These are phyloP conservation scores for Isabelozyma pseudorhagii DNA, from an alignment of 805 yeast species.

Conservation along the genomic window DNA sequence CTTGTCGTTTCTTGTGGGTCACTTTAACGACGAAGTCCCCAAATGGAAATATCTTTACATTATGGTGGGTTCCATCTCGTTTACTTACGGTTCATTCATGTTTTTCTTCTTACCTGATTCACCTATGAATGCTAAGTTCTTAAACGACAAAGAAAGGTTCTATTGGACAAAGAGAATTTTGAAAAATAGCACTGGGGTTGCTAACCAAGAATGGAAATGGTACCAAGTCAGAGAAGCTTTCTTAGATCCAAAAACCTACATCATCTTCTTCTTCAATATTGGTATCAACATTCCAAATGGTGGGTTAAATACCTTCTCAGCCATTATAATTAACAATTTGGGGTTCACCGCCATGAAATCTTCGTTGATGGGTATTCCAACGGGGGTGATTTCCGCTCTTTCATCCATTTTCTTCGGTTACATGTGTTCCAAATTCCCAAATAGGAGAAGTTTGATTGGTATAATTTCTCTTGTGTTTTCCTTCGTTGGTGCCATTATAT, in stretches of 20 bases:
- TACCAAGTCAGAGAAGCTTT: slow-evolving; percentile 16
- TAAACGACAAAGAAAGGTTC: slow-evolving; percentile 13
- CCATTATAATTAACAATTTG: slow-evolving; percentile 25
- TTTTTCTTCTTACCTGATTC: slow-evolving; percentile 16
- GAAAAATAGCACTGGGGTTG: slow-evolving; percentile 14
- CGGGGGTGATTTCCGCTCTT: slow-evolving; percentile 28
- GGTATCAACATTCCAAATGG: slow-evolving; percentile 28
- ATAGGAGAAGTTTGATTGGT: slow-evolving; percentile 9
- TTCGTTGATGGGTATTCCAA: slow-evolving; percentile 22
- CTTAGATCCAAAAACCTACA: slow-evolving; percentile 14
- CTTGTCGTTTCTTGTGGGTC: slow-evolving; percentile 15
- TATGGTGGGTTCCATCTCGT: slow-evolving; percentile 20
- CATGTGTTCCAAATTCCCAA: slow-evolving; percentile 23
- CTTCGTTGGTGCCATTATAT: slow-evolving; percentile 17
- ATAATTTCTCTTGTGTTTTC: slow-evolving; percentile 9
- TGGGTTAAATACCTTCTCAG: slow-evolving; percentile 25
- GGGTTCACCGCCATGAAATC: slow-evolving; percentile 18
- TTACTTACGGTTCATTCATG: slow-evolving; percentile 16
- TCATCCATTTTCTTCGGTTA: slow-evolving; percentile 27
- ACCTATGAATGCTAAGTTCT: slow-evolving; percentile 14
- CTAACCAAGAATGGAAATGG: slow-evolving; percentile 13
- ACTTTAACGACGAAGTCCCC: slow-evolving; percentile 10
- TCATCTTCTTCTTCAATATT: slow-evolving; percentile 19
- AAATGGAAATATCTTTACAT: slow-evolving; percentile 21
- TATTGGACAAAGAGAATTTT: slow-evolving; percentile 10